Conservation (phyloP, 306 rosid genomes). For the Casuarina equisetifolia region DNA sequence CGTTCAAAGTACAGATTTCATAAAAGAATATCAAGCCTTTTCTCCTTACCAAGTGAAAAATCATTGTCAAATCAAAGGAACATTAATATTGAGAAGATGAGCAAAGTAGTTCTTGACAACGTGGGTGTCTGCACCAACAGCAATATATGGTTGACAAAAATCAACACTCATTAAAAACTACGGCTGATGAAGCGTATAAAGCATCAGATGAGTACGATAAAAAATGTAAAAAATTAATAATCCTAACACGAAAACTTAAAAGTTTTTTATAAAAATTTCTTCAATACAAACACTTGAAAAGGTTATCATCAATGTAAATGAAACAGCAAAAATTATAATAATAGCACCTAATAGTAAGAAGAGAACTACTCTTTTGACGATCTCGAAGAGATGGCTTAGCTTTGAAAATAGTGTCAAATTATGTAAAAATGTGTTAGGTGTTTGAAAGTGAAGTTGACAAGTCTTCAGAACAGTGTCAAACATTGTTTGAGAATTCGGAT, state of each 20-base stretch:
- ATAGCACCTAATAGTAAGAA: no score
- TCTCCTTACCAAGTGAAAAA: conserved; percentile 14
- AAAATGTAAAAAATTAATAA: conserved; percentile 1
- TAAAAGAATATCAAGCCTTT: conserved; percentile 7
- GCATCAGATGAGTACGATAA: conserved; percentile 1
- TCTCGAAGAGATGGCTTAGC: not conserved
- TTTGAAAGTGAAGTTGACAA: not conserved
- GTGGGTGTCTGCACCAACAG: conserved; percentile 68
- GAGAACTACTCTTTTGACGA: no score
- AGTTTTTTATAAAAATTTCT: not conserved
- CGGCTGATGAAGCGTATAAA: conserved; percentile 5
- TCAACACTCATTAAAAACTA: not conserved
- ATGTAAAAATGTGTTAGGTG: not conserved
- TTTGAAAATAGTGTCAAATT: not conserved
- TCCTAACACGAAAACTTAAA: not conserved
- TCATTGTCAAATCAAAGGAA: conserved; percentile 60
- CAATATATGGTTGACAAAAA: not conserved
- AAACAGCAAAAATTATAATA: not conserved
- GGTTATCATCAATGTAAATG: not conserved
- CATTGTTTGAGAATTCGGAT: not conserved
- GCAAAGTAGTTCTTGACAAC: conserved; percentile 85
- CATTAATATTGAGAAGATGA: conserved; percentile 66
- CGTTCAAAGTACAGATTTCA: not conserved
- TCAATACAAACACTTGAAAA: not conserved
- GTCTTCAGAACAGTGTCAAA: not conserved